These are phyloP conservation scores for Plantago coronopus DNA, from an alignment of 305 asterid genomes.

Conservation along the genomic window DNA sequence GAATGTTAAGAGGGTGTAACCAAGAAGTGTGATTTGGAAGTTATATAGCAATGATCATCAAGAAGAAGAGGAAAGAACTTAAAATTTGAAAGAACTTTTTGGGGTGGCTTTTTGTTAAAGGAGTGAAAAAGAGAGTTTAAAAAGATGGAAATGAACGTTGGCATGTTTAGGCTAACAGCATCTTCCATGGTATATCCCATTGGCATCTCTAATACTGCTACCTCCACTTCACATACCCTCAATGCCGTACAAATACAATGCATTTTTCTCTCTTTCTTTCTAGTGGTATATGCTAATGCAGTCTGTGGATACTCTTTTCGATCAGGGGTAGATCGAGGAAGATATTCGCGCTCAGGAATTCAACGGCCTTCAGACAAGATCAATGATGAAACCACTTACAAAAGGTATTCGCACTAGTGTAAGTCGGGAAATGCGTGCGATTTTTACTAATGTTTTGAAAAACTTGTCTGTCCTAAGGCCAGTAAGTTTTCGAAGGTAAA, in stretches of 20 bases:
- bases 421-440: too few species aligned
- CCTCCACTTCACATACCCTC: conserved; percentile 25
- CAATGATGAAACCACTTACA: too few species aligned
- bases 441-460: too few species aligned
- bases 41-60: conserved; percentile 13
- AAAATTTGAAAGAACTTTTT: conserved; percentile 21
- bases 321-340: too few species aligned
- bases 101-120: conserved; percentile 36
- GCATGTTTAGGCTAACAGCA: conserved; percentile 25
- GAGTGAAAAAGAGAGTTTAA: conserved; percentile 22
- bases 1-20: conserved; percentile 30
- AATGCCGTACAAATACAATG: not conserved
- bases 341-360: too few species aligned
- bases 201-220: conserved; percentile 38
- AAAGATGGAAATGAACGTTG: conserved; percentile 16
- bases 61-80: not conserved
- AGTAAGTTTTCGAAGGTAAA: too few species aligned
- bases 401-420: too few species aligned
- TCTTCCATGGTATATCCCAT: conserved; percentile 60
- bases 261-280: not conserved
- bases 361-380: too few species aligned
- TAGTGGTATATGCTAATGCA: not conserved
- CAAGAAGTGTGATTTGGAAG: conserved; percentile 19
- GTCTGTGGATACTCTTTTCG: too few species aligned
- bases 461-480: too few species aligned